Evolutionary conservation across 345 rosid genomes (phyloP).

Genomic region (Durio zibethinus): DNA sequence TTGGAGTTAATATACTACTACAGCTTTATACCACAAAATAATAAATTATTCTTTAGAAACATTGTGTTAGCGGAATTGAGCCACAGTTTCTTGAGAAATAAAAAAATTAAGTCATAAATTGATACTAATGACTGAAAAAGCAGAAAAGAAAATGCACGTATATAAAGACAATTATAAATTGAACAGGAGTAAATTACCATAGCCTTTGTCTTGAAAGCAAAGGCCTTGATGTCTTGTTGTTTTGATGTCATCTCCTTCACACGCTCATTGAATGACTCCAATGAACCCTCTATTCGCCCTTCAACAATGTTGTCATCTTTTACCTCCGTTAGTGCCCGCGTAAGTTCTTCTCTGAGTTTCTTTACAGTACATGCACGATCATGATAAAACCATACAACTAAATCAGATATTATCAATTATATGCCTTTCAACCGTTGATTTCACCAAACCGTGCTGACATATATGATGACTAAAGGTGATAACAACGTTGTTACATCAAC

Average conservation of each 20-base stretch:
- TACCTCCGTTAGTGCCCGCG: conserved; percentile 67
- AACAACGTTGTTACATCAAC: neutral
- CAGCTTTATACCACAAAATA: neutral
- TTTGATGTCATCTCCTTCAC: conserved; percentile 59
- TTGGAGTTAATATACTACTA: neutral
- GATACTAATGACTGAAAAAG: neutral
- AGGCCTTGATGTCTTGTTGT: conserved; percentile 62
- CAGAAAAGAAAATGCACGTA: neutral
- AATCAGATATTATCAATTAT: neutral
- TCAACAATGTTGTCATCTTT: conserved; percentile 39
- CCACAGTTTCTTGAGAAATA: neutral
- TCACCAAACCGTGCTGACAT: conserved; percentile 24
- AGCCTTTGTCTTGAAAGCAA: conserved; percentile 77
- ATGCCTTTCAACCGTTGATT: conserved; percentile 6
- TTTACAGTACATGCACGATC: conserved; percentile 34
- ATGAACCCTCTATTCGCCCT: conserved; percentile 35
- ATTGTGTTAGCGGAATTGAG: neutral
- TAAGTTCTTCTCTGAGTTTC: conserved; percentile 74
- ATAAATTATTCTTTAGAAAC: no score
- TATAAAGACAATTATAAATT: neutral
- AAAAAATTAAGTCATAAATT: neutral
- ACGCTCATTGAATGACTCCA: conserved; percentile 69
- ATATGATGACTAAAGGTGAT: conserved; percentile 1
- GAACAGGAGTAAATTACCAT: conserved; percentile 42
- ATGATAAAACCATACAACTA: conserved; percentile 4